Base-by-base conservation (phyloP, 495 filamentous ascomycete genomes). In the Cladorrhinum samala region DNA sequence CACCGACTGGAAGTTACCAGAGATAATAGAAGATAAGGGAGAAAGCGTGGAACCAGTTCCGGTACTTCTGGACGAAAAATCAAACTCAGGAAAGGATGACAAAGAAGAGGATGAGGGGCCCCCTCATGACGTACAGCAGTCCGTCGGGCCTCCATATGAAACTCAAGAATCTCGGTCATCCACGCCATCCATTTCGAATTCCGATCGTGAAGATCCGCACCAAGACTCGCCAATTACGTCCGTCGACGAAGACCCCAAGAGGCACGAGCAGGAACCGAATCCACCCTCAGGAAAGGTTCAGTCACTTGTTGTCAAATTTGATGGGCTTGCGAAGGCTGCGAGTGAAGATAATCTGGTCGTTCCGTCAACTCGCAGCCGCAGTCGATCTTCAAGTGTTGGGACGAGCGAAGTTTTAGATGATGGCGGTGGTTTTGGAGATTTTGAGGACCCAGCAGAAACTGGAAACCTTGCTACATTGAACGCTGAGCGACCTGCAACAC, bases 181-280 rank as follows among this genome's bases (percentile, higher is more conserved):
- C 3, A 73, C 74, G 2, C 66, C 67, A 1, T 73, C 63, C 8
- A 72, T 67, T 5, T 60, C 71, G 9, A 66, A 69, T 16, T 78
- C 71, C 27, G 69, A 68, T 30, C 65, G 63, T 27, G 67, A 67
- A 20, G 60, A 66, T 21, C 67, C 66, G 1, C 59, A 56, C 2
- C 69, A 71, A 54, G 75, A 78, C 25, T 80, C 76, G 0, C 77
- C 77, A 6, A 66, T 77, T n/a, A 78, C 76, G 1, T 77, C 76
- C n/a, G 66, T 78, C 36, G 77, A 80, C 48, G 77, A 80, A 20
- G 77, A 77, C 17, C 63, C 67, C 7, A 69, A 56, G 36, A 49
- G 50, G 20, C 67, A 64, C 2, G 55, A 66, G 14, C 57, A 61
- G 3, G 50, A 62, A 0, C 50, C 58, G 25, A 59, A 62, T 19